A percentile compares a stretch with the other conserved stretches of the same genome.
Evolutionary conservation across 352 stramenopile species (phyloP).

Genomic region (Globisporangium heterothallicum): DNA sequence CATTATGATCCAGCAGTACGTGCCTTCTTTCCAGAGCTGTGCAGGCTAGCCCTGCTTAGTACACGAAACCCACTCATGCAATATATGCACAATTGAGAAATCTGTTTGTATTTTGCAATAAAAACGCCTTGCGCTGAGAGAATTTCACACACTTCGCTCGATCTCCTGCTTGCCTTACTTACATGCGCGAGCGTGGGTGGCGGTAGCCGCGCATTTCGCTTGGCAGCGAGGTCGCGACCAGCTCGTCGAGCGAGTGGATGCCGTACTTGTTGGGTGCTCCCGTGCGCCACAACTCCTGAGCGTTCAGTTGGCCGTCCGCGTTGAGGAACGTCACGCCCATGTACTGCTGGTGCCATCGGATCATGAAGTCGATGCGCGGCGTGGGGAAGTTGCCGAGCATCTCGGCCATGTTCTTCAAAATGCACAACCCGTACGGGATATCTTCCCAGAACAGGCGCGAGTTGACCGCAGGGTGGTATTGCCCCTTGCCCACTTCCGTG

Average conservation of each 20-base stretch:
- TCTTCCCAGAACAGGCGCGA: constrained; percentile 91
- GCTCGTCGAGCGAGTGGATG: constrained; percentile 86
- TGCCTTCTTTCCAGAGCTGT: constrained; percentile 61
- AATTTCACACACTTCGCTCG: too few species aligned
- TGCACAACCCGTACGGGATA: constrained; percentile 90
- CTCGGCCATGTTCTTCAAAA: constrained; percentile 92
- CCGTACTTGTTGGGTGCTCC: constrained; percentile 89
- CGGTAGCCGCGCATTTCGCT: constrained; percentile 85
- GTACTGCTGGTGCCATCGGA: constrained; percentile 90
- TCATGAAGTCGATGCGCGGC: constrained; percentile 91
- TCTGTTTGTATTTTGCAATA: background rate
- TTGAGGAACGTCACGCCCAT: constrained; percentile 88
- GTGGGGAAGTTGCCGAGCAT: constrained; percentile 91
- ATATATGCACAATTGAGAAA: too few species aligned
- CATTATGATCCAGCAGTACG: constrained; percentile 71
- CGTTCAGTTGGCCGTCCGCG: constrained; percentile 85
- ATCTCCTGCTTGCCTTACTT: constrained; percentile 5
- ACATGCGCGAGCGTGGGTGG: constrained; percentile 85
- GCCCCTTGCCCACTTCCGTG: constrained; percentile 61
- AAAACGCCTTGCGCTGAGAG: background rate
- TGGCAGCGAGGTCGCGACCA: constrained; percentile 87
- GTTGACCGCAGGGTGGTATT: constrained; percentile 81
- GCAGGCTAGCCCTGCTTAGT: background rate
- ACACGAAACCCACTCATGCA: too few species aligned
- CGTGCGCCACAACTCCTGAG: constrained; percentile 83